Percentiles rank a stretch among this genome's conserved stretches.
phyloP scores from a whole-genome alignment of 2,329 filamentous ascomycete species.

The Talaromyces sp. region DNA sequence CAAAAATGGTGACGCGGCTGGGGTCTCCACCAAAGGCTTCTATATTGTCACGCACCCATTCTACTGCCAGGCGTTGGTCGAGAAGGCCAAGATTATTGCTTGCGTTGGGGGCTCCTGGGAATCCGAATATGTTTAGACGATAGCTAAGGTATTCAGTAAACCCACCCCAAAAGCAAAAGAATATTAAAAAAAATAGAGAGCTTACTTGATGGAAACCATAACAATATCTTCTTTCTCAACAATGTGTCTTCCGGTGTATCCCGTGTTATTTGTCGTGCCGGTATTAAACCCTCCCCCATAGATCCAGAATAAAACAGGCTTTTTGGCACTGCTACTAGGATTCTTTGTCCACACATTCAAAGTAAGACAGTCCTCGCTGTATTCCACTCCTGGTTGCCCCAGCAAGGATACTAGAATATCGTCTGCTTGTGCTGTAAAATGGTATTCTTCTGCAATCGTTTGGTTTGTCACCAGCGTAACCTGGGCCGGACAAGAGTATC shows the following conservation, averaged over 20 bases:
- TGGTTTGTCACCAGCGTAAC: background rate
- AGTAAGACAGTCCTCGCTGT: constrained; percentile 8
- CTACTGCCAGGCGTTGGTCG: constrained; percentile 65
- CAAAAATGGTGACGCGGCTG: constrained; percentile 71
- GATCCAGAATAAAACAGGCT: constrained; percentile 68
- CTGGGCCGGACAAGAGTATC: constrained; percentile 3
- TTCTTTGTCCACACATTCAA: background rate
- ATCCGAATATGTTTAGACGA: constrained; percentile 5
- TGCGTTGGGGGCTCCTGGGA: constrained; percentile 1
- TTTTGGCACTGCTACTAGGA: constrained; percentile 38
- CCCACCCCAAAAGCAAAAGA: background rate
- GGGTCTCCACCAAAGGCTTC: constrained; percentile 75
- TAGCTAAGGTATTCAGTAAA: background rate
- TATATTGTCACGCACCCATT: constrained; percentile 77
- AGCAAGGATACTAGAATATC: background rate
- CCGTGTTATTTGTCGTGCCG: constrained; percentile 2
- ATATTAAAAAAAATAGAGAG: background rate
- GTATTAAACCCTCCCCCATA: constrained; percentile 53
- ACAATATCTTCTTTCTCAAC: constrained; percentile 4
- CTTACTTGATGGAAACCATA: constrained; percentile 4
- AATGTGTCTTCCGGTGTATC: constrained; percentile 1
- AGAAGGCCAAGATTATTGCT: constrained; percentile 61
- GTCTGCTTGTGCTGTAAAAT: constrained; percentile 1
- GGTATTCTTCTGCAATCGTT: background rate
- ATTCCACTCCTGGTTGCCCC: background rate